Evolutionary conservation across 1,139 yeast genomes (phyloP), one percentile per base, ranked within the genome.

Genomic region (Lodderomyces elongisporus): DNA sequence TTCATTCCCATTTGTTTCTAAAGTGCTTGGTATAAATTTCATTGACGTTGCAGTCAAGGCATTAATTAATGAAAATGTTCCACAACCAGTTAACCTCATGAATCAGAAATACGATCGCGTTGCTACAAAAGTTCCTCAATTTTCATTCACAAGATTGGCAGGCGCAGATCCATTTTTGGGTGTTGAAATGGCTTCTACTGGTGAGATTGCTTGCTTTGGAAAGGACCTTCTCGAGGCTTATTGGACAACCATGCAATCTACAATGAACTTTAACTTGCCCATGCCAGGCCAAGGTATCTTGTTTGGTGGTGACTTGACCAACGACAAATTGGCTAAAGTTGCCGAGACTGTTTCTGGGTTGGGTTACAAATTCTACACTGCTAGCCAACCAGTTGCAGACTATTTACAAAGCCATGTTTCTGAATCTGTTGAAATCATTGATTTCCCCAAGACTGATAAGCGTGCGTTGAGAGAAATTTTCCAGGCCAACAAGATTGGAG

Each of bases 151-250:
- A 29, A 83, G 98, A 67, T 74, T 91, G 52, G 96, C 97, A 10
- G 98, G 98, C 46, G 98, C 98, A 30, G 98, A 91, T 60, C 98
- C 98, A 45, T 88, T 85, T 74, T 74, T 91, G 55, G 98, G 98
- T 41, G 98, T 91, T 46, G 98, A 91, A 68, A 91, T 91, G 98
- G 84, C 97, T 5, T 89, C 97, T 10, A 91, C 98, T 32, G 98
- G 98, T 58, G 98, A 91, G 67, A 83, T 91, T 54, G 98, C 98
- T 17, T 85, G 96, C 58, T 91, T 91, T 56, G 98, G 98, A 51
- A 70, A 69, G 45, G 82, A 87, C 59, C 63, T 82, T 44, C 56
- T 75, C 42, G 98, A 91, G 62, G 96, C 97, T 25, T 91, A 91
- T 71, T 91, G 97, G 97, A 83, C 96, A 25, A 83, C 97, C 10